phyloP scores from a whole-genome alignment of 805 yeast species.

The Kurtzmaniella cleridarum region DNA sequence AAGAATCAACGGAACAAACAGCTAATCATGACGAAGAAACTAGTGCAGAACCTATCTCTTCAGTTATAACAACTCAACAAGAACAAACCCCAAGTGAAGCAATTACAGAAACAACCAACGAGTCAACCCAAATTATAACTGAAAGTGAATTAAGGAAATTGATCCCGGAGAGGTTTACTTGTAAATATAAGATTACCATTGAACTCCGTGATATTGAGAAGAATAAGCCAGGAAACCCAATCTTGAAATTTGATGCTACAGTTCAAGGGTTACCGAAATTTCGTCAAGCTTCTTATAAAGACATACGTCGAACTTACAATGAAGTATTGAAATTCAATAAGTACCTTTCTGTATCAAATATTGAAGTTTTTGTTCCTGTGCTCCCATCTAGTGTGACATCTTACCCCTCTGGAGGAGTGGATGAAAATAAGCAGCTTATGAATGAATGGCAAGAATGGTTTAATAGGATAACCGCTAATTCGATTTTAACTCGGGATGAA shows the following conservation, averaged over 20 bases:
- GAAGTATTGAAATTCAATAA: slow-evolving; percentile 75
- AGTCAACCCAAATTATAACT: slow-evolving; percentile 17
- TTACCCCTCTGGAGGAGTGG: slow-evolving; percentile 80
- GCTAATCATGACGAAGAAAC: slow-evolving; percentile 5
- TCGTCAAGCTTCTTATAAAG: slow-evolving; percentile 64
- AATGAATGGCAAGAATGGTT: slow-evolving; percentile 80
- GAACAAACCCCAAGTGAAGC: slow-evolving; percentile 7
- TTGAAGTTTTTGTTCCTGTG: slow-evolving; percentile 91
- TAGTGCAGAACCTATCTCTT: slow-evolving; percentile 10
- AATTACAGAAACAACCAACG: slow-evolving; percentile 6
- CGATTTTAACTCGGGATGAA: slow-evolving; percentile 79
- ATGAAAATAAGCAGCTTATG: slow-evolving; percentile 57
- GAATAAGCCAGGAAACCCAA: slow-evolving; percentile 72
- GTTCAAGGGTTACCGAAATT: slow-evolving; percentile 63
- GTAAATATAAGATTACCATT: slow-evolving; percentile 40
- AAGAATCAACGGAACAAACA: slow-evolving; percentile 4
- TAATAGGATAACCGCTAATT: slow-evolving; percentile 63
- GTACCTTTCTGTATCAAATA: slow-evolving; percentile 72
- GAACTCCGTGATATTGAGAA: slow-evolving; percentile 68
- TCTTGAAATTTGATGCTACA: slow-evolving; percentile 58
- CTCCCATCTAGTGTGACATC: slow-evolving; percentile 72
- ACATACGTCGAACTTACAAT: slow-evolving; percentile 71
- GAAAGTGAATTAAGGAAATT: slow-evolving; percentile 39
- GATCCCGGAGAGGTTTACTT: slow-evolving; percentile 47
- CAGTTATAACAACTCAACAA: slow-evolving; percentile 35